Conservation (phyloP, 371 early-diverging fungal genomes). For the Circinella minor region DNA sequence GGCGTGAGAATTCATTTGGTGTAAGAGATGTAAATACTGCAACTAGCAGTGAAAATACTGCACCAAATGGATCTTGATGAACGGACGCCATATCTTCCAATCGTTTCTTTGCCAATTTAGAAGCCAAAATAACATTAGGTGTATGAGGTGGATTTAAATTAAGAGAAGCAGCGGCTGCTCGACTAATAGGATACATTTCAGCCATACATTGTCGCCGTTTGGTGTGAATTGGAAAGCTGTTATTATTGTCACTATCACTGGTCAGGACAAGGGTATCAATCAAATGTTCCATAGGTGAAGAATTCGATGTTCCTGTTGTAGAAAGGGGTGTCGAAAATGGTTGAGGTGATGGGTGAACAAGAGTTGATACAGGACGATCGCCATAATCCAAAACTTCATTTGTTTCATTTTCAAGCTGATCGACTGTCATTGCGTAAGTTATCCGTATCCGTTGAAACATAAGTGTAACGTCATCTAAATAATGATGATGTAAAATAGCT, state of each 20-base stretch:
- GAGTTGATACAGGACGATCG: slow-evolving; percentile 8
- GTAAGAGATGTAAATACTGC: slow-evolving; percentile 61
- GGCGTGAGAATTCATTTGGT: slow-evolving; percentile 43
- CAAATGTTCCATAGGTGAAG: background rate
- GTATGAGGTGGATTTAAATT: slow-evolving; percentile 29
- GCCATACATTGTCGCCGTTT: slow-evolving; percentile 16
- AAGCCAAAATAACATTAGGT: slow-evolving; percentile 12
- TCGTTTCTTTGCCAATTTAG: slow-evolving; percentile 38
- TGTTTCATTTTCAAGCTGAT: slow-evolving; percentile 29
- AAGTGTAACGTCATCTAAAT: slow-evolving; percentile 37
- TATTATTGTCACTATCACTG: background rate
- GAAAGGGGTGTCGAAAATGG: background rate
- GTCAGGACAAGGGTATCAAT: background rate
- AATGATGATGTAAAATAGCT: slow-evolving; percentile 11
- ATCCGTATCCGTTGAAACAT: slow-evolving; percentile 47
- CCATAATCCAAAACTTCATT: slow-evolving; percentile 6
- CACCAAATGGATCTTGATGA: slow-evolving; percentile 56
- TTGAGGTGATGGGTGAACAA: background rate
- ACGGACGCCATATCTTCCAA: slow-evolving; percentile 49
- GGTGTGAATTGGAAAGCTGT: slow-evolving; percentile 17
- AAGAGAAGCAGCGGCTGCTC: slow-evolving; percentile 24
- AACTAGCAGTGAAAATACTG: slow-evolving; percentile 59
- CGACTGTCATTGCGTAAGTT: slow-evolving; percentile 37
- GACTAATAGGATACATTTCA: slow-evolving; percentile 25
- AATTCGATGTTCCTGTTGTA: background rate